Percentiles rank a stretch among this genome's conserved stretches.
Evolutionary conservation across 106 monocot genomes (phyloP).

Genomic region (Dactylorhiza incarnata): DNA sequence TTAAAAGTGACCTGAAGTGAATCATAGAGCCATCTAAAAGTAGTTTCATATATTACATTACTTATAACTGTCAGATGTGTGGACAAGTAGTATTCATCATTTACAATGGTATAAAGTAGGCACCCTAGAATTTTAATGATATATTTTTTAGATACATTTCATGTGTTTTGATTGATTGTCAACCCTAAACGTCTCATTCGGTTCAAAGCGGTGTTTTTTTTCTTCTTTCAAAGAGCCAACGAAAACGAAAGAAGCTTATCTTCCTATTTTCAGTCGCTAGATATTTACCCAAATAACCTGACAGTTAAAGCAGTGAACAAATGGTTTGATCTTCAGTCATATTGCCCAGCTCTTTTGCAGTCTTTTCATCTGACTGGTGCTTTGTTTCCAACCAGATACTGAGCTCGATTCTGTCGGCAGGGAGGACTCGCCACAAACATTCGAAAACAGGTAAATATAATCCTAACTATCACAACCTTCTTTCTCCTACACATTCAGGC

Average conservation of each 20-base stretch:
- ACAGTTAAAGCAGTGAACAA: background rate
- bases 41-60: too few relatives aligned
- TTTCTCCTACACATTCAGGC: background rate
- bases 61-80: too few relatives aligned
- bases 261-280: too few relatives aligned
- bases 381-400: slow-evolving; percentile 22
- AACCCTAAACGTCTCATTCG: background rate
- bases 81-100: too few relatives aligned
- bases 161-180: too few relatives aligned
- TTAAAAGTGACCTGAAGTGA: too few relatives aligned
- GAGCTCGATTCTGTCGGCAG: slow-evolving; percentile 20
- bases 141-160: too few relatives aligned
- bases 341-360: background rate
- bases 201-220: background rate
- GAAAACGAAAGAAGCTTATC: too few relatives aligned
- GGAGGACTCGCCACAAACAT: slow-evolving; percentile 64
- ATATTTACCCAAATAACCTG: background rate
- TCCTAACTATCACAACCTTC: background rate
- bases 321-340: background rate
- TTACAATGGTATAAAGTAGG: too few relatives aligned
- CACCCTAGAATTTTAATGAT: too few relatives aligned
- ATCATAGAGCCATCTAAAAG: too few relatives aligned
- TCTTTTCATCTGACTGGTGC: background rate
- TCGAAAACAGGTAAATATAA: slow-evolving; percentile 47
- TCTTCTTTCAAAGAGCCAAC: too few relatives aligned